Percentiles rank a stretch among this genome's conserved stretches.
Evolutionary conservation across 1,139 yeast species (phyloP).

Genomic region (Saccharomyces pastorianus): DNA sequence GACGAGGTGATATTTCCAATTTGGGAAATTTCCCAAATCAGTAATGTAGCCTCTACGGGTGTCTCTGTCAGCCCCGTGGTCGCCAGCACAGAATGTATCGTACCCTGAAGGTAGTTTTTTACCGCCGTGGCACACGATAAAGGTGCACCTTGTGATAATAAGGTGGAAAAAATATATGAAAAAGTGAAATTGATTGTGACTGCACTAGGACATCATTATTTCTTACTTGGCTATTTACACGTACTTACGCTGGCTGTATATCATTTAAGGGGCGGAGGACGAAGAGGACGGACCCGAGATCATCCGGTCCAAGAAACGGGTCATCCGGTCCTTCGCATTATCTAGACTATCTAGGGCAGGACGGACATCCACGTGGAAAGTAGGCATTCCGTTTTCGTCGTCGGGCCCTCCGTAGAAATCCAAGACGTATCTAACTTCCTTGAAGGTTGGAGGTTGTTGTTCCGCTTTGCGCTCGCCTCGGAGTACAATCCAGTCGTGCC

Average conservation of each 20-base stretch:
- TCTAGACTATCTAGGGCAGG: conserved; percentile 76
- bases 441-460: conserved; percentile 39
- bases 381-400: conserved; percentile 77
- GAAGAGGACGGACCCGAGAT: background rate
- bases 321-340: conserved; percentile 46
- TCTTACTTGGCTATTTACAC: background rate
- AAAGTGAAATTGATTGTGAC: background rate
- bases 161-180: background rate
- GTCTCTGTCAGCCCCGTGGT: background rate
- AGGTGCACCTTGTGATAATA: background rate
- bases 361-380: conserved; percentile 86
- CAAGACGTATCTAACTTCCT: conserved; percentile 76
- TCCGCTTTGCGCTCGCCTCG: conserved; percentile 37
- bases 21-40: background rate
- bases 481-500: conserved; percentile 97
- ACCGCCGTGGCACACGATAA: background rate
- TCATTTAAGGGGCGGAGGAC: background rate
- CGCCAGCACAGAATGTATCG: background rate
- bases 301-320: conserved; percentile 39
- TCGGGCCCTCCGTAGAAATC: conserved; percentile 97
- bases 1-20: background rate
- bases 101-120: background rate
- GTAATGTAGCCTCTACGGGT: background rate
- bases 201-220: background rate
- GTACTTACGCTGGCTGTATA: background rate